Evolutionary conservation across 2,329 filamentous ascomycete species (phyloP).

Genomic region (Penicillium sumatraense): DNA sequence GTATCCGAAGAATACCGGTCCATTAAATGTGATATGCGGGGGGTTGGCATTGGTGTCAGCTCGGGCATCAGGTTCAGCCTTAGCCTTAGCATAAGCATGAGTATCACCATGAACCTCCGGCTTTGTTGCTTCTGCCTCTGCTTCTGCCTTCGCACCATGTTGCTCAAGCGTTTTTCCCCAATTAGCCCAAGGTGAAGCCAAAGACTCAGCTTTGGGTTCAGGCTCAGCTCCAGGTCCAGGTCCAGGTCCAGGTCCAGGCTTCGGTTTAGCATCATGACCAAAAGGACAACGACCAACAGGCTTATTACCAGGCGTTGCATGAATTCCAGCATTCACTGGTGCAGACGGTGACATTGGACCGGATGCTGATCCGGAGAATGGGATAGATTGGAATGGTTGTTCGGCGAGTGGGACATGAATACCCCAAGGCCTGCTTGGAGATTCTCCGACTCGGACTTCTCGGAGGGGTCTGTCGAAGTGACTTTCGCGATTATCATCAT

Average conservation of each 20-base stretch:
- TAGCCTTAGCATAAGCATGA: conserved; percentile 17
- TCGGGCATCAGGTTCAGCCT: too few species aligned
- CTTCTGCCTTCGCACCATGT: conserved; percentile 9
- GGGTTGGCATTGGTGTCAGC: not conserved
- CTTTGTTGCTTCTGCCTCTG: conserved; percentile 9
- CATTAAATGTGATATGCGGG: conserved; percentile 82
- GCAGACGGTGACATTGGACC: conserved; percentile 22
- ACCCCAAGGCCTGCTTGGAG: conserved; percentile 90
- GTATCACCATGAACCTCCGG: too few species aligned
- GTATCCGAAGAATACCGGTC: conserved; percentile 93
- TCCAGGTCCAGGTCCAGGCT: too few species aligned
- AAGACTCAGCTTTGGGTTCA: not conserved
- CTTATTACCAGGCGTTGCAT: conserved; percentile 18
- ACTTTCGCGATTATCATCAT: conserved; percentile 66
- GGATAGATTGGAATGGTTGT: conserved; percentile 32
- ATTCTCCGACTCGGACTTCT: conserved; percentile 91
- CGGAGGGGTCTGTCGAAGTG: conserved; percentile 85
- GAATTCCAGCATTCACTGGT: conserved; percentile 16
- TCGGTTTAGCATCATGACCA: conserved; percentile 29
- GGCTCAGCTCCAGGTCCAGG: too few species aligned
- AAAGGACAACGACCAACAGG: conserved; percentile 42
- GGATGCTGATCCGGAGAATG: conserved; percentile 29
- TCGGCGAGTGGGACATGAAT: conserved; percentile 73
- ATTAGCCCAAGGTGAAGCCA: conserved; percentile 9
- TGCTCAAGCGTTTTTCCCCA: conserved; percentile 14